Evolutionary conservation across 2,329 filamentous ascomycete species (phyloP).

Genomic region (Colletotrichum sp.): DNA sequence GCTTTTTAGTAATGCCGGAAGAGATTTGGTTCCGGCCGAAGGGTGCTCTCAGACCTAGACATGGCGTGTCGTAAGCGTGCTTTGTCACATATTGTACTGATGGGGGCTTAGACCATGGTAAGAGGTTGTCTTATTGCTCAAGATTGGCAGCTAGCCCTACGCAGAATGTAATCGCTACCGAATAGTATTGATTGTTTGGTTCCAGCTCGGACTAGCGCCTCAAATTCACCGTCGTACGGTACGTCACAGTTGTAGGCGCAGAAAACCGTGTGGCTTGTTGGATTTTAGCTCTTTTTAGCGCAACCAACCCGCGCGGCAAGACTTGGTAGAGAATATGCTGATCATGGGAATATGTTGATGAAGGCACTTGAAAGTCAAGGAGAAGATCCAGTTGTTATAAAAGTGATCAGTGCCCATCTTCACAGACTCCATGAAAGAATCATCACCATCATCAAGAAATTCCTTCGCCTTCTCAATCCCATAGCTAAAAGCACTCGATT

Average conservation of each 20-base stretch:
- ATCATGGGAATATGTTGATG: neutral
- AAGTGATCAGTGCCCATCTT: neutral
- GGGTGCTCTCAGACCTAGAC: neutral
- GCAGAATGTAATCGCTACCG: neutral
- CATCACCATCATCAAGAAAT: neutral
- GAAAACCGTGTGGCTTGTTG: neutral
- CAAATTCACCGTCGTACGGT: rapidly evolving
- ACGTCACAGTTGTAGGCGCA: neutral
- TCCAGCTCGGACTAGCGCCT: neutral
- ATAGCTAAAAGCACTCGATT: neutral
- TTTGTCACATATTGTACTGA: neutral
- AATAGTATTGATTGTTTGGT: neutral
- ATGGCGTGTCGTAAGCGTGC: neutral
- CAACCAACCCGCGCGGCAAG: neutral
- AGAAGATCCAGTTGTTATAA: neutral
- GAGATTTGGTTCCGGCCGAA: neutral
- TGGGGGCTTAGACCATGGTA: neutral
- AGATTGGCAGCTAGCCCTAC: neutral
- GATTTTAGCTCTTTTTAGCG: neutral
- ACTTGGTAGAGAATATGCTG: neutral
- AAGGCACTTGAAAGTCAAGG: neutral
- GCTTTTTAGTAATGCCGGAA: neutral
- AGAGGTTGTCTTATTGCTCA: neutral
- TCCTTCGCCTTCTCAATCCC: neutral
- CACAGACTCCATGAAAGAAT: neutral